Conservation (phyloP, 2,329 filamentous ascomycete genomes). For the Aspergillus ustus region DNA sequence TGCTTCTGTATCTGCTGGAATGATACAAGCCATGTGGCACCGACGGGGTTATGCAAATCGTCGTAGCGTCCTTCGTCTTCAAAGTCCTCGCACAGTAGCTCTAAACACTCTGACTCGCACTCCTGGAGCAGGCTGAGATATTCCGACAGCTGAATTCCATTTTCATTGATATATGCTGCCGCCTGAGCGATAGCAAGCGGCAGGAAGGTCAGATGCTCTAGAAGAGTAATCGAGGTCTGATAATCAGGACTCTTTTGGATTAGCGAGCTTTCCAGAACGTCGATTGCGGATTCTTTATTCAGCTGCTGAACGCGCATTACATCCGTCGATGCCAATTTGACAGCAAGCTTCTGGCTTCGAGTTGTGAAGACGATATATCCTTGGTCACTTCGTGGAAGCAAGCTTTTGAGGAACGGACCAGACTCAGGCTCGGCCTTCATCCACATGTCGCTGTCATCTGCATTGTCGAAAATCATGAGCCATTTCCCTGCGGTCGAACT, state of each 20-base stretch:
- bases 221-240: conserved; percentile 22
- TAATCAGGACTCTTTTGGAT: conserved; percentile 9
- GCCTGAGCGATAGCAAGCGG: conserved; percentile 40
- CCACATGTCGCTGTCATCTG: conserved; percentile 32
- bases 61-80: conserved; percentile 4
- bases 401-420: conserved; percentile 13
- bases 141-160: background rate
- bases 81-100: conserved; percentile 20
- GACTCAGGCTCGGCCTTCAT: background rate
- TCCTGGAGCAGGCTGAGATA: conserved; percentile 15
- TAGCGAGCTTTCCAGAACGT: too few relatives aligned
- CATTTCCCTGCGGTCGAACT: conserved; percentile 20
- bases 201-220: conserved; percentile 30
- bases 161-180: conserved; percentile 29
- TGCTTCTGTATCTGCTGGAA: conserved; percentile 24
- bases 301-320: conserved; percentile 16
- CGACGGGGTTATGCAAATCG: conserved; percentile 10
- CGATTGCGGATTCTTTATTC: too few relatives aligned
- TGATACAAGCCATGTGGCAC: conserved; percentile 17
- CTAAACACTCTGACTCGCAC: background rate
- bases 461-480: conserved; percentile 34
- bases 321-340: conserved; percentile 24
- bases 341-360: conserved; percentile 26
- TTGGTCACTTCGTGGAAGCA: conserved; percentile 27
- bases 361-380: conserved; percentile 38